Base-by-base conservation (phyloP, 1,284 basidiomycete genomes). In the Papiliotrema nemorosa region DNA sequence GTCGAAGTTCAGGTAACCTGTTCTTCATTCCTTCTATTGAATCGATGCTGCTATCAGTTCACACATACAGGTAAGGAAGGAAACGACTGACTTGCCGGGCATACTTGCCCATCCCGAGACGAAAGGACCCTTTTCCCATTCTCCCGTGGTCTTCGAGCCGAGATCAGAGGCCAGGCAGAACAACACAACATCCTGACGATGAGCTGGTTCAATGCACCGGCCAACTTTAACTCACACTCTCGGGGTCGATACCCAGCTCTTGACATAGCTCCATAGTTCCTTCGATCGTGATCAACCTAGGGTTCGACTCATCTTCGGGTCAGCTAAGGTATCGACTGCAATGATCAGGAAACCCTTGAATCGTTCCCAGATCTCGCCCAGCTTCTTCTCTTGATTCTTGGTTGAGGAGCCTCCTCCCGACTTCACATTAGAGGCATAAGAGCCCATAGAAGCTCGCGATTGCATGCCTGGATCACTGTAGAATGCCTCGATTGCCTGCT, bases 61-160 rank as follows among this genome's bases (percentile, higher is more conserved):
- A 9, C n/a, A 22, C 18, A 26, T 22, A 22, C 36, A 7, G 7
- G n/a, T 12, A 2, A 35, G 13, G 31, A 45, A 26, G 20, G 24
- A 20, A 31, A 22, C 9, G 26, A 53, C 63, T 59, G 47, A 64
- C 73, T 52, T 50, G 10, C 69, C 61, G 35, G 66, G 64, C 58
- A 73, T 72, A 9, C 69, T 72, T 68, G 83, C 84, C 88, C 89
- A 91, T 2, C 90, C 90, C 3, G 87, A 83, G 33, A 84, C 69
- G 85, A 88, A 94, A 1, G 84, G 85, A 54, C 81, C 79, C 63
- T 79, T 81, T 37, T 79, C 80, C 85, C 89, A 96, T 60, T 83
- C 80, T 13, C 87, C 90, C 55, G 92, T 68, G 2, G 55, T 62
- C 56, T 73, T 73, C 27, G 70, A 73, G 2, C 71, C 72, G 10